Evolutionary conservation across 257 asterid genomes (phyloP), one percentile per base, ranked within the genome.

Genomic region (Nicotiana undulata): DNA sequence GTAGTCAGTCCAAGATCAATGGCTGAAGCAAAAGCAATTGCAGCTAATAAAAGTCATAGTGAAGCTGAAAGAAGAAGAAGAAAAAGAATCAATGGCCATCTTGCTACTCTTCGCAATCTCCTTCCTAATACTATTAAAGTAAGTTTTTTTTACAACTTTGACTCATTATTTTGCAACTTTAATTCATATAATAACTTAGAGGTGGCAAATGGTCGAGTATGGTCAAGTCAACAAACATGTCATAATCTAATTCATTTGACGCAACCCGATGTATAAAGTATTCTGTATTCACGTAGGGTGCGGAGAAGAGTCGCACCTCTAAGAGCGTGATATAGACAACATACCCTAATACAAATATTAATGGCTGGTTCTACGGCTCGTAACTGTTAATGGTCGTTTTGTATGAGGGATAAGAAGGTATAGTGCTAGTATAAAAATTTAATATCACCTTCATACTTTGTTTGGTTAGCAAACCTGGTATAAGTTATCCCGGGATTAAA

Each of bases 41-140:
- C 98, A 6, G 95, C 97, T 10, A 95, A 90, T 81, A 90, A 85
- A 40, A 95, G 90, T 80, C 99, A 95, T 81, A 93, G 94, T 75
- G 99, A 95, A 85, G 99, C 99, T 34, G 99, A 95, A 60, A 86
- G 97, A 24, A 87, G 98, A 6, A 84, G 99, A 58, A 85, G 99
- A 68, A 95, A 90, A 83, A 82, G 99, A 63, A 95, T 95, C 84
- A 95, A 93, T 20, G 97, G 85, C 79, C 99, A 93, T 82, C 92
- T 95, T 81, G 97, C 94, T 83, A 95, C 99, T 60, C 97, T 95
- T 37, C 88, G 96, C 61, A 86, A 89, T 83, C 96, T 95, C 56
- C 92, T 95, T 80, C 99, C 99, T 52, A 89, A 87, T 60, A 84
- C 92, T 16, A 88, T 88, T 89, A 95, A 95, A 91, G 98, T 93